Evolutionary conservation across 2,329 filamentous ascomycete species (phyloP).

Genomic region (Chaetomium strumarium): DNA sequence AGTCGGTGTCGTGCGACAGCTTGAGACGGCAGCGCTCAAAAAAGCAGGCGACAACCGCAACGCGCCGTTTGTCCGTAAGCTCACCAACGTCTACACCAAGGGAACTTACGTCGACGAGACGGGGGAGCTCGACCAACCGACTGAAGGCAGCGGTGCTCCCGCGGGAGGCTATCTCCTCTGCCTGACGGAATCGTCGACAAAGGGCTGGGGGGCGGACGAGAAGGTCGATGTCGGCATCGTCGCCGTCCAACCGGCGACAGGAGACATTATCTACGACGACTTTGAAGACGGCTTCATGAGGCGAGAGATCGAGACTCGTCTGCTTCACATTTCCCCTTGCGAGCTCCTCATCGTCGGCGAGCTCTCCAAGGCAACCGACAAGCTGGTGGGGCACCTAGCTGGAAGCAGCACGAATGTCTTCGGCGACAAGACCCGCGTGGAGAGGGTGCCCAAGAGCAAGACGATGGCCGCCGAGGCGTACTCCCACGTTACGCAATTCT

Average conservation of each 20-base stretch:
- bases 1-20: slow-evolving; percentile 87
- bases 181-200: slow-evolving; percentile 77
- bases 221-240: slow-evolving; percentile 88
- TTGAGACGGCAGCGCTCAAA: slow-evolving; percentile 93
- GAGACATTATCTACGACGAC: slow-evolving; percentile 90
- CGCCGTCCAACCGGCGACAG: slow-evolving; percentile 91
- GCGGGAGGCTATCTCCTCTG: slow-evolving; percentile 86
- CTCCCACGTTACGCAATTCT: slow-evolving; percentile 88
- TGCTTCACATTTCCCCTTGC: slow-evolving; percentile 91
- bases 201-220: slow-evolving; percentile 78
- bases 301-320: slow-evolving; percentile 88
- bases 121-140: slow-evolving; percentile 62
- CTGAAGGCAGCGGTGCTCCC: slow-evolving; percentile 40
- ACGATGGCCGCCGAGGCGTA: slow-evolving; percentile 79
- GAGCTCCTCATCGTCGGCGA: slow-evolving; percentile 92
- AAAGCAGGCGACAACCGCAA: slow-evolving; percentile 93
- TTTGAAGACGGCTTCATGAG: slow-evolving; percentile 99
- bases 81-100: slow-evolving; percentile 97
- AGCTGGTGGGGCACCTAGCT: slow-evolving; percentile 83
- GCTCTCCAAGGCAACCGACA: slow-evolving; percentile 84
- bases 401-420: slow-evolving; percentile 88
- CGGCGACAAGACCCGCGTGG: slow-evolving; percentile 81
- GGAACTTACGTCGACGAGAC: slow-evolving; percentile 95
- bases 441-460: slow-evolving; percentile 68
- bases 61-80: slow-evolving; percentile 81